Base-by-base conservation (phyloP, 2,329 filamentous ascomycete genomes). In the Sphaerulina vaccinii region DNA sequence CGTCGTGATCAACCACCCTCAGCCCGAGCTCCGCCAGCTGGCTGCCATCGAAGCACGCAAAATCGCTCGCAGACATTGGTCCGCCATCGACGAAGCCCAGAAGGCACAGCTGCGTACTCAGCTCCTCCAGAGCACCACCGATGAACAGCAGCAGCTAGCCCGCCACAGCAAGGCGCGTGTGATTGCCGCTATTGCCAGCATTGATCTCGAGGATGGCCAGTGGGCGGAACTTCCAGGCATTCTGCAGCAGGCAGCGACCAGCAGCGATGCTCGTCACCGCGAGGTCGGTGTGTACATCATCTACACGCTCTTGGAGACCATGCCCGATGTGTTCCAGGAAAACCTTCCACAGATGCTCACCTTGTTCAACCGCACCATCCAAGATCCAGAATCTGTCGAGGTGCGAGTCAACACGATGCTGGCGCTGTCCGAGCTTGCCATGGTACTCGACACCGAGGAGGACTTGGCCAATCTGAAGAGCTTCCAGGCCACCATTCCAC, bases 331-430 rank as follows among this genome's bases (percentile, higher is more conserved):
- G 62, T 95, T 96, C 72, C 83, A 84, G 64, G 87, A 91, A 65
- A 88, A 93, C 72, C 83, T 90, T 63, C 73, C 79, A 53, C 84
- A 88, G 67, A 82, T 97, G 54, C 89, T 97, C 65, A 79, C 81
- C 65, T 79, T 97, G 21, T 96, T 97, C 75, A 79, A 79, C 71
- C 86, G 85, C 70, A 95, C 91, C 41, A 93, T 99, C 65, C 85
- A 87, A 65, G 93, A 97, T 67, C 85, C 88, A 1, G 85, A 95
- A 73, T 96, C 90, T 71, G 82, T 87, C 56, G 90, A 96, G 70
- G 93, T 99, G 51, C 86, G 91, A 64, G 85, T 96, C 75, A 97
- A 96, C 78, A 95, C 93, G 24, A 85, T 96, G 73, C 83, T 95
- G 66, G 90, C 90, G 55, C 81, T 97, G 55, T 90, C 91, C 65